These are phyloP conservation scores for Dendrobium officinale DNA, from an alignment of 106 monocot genomes.

Conservation along the genomic window DNA sequence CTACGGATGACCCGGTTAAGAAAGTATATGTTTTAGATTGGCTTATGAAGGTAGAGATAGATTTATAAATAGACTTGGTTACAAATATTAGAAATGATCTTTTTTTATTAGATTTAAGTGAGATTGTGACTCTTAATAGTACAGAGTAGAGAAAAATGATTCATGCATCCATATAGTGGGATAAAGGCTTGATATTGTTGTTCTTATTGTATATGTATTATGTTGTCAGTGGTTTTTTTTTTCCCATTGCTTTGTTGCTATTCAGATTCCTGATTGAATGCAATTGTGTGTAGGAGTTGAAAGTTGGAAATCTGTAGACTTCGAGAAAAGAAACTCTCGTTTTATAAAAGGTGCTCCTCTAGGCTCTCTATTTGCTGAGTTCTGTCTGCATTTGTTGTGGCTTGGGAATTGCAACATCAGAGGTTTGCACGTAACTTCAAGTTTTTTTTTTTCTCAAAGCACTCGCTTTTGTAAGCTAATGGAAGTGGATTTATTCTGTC, in stretches of 20 bases:
- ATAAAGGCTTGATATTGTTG: neutral
- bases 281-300: conserved; percentile 24
- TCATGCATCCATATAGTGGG: too few species aligned
- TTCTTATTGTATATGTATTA: too few species aligned
- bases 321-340: conserved; percentile 46
- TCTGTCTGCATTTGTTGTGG: conserved; percentile 96
- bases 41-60: too few species aligned
- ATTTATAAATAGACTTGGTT: too few species aligned
- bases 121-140: too few species aligned
- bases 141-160: too few species aligned
- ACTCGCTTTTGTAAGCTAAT: neutral
- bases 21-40: too few species aligned
- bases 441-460: neutral
- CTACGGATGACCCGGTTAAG: too few species aligned
- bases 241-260: neutral
- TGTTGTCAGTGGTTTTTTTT: neutral
- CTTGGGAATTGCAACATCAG: conserved; percentile 89
- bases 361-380: conserved; percentile 84
- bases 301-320: conserved; percentile 16
- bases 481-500: conserved; percentile 5
- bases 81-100: too few species aligned
- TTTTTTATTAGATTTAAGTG: too few species aligned
- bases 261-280: neutral
- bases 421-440: conserved; percentile 28
- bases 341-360: conserved; percentile 83